phyloP scores from a whole-genome alignment of 768 basidiomycete species.

The Rhodotorula taiwanensis region DNA sequence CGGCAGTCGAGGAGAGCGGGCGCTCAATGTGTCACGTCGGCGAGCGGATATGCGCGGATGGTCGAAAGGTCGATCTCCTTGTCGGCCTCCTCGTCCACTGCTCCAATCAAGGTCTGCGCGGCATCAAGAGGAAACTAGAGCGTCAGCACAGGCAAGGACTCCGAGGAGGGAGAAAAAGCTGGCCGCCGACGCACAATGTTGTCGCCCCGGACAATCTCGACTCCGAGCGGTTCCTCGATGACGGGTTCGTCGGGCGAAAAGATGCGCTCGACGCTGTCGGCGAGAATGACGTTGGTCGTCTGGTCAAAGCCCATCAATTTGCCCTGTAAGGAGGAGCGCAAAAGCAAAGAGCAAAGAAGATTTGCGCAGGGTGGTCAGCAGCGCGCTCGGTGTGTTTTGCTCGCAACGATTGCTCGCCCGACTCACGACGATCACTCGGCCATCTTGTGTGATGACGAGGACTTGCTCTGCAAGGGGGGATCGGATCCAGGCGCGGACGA shows the following conservation, averaged over 20 bases:
- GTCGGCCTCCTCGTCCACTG: constrained; percentile 61
- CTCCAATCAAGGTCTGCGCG: constrained; percentile 47
- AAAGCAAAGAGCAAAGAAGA: neutral
- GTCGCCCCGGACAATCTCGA: constrained; percentile 97
- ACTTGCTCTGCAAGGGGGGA: constrained; percentile 66
- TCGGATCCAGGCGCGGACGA: no score
- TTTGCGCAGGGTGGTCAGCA: no score
- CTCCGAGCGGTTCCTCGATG: constrained; percentile 85
- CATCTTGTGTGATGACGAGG: constrained; percentile 90
- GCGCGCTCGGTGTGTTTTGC: no score
- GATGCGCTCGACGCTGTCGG: constrained; percentile 86
- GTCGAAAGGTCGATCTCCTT: constrained; percentile 70
- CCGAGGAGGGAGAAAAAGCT: no score
- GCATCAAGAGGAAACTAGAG: neutral
- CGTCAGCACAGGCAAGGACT: no score
- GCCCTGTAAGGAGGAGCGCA: constrained; percentile 53
- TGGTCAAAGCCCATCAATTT: constrained; percentile 87
- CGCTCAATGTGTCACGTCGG: constrained; percentile 40
- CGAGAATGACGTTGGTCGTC: constrained; percentile 90
- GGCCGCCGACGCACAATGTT: constrained; percentile 67
- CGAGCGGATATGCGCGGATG: constrained; percentile 78
- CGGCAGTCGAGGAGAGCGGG: no score
- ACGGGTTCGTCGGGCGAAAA: constrained; percentile 86
- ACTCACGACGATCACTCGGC: constrained; percentile 83
- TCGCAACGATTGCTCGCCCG: no score